Evolutionary conservation across 768 basidiomycete genomes (phyloP), one percentile per base, ranked within the genome.

Genomic region (Kwoniella dejecticola): DNA sequence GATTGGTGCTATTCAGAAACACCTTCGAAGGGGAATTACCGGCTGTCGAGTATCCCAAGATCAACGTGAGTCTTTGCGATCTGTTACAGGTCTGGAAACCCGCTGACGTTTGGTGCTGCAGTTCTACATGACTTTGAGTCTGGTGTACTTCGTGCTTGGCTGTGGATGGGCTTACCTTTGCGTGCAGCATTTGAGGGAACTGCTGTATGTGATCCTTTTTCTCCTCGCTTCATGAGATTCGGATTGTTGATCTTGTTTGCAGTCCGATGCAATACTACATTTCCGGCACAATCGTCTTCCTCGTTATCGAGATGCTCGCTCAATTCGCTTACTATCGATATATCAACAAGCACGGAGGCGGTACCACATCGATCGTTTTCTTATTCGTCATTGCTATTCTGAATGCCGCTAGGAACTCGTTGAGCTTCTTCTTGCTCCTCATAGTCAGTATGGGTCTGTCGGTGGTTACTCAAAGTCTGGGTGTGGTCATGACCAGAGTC

Each of bases 31-130:
- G 96, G 19, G 85, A 89, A 75, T 82, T 99, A 21, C 85, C 95
- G 12, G 93, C 94, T 5, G 85, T 89, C 4, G 96, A 99, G 77
- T 96, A 97, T 79, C 96, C 96, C 11, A 98, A 98, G 86, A 90
- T 98, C 77, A 88, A 86, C 60, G 93, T 96, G 77, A 70, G 90
- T 68, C 19, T 12, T 6, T 19, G n/a, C 15, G 21, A 24, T 52
- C 29, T 50, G 60, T 47, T 40, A 30, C 24, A 10, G 13, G 41
- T 45, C 40, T 21, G 33, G 2, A 52, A 21, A 31, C n/a, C 23
- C 13, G 29, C 24, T 24, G 38, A 40, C 33, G 12, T 36, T 6
- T 33, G n/a, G 38, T 10, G 26, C 38, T 26, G n/a, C 54, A 94
- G 92, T 96, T 96, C 79, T 96, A 96, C 80, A 84, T 92, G 57